These are phyloP conservation scores for Salix caprea DNA, from an alignment of 345 rosid species.

Conservation along the genomic window DNA sequence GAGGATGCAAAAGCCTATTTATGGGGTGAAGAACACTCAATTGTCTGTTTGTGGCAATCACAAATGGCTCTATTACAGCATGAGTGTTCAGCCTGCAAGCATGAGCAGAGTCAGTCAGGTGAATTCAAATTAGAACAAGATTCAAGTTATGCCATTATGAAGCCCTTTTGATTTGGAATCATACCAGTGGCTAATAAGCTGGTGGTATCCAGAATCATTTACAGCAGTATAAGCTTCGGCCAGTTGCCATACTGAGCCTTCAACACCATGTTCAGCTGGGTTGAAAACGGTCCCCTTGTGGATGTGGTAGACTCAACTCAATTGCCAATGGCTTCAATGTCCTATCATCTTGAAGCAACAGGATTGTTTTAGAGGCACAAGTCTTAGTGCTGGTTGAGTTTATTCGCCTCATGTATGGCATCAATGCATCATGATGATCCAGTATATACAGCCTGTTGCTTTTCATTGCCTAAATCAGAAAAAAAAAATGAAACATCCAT, in stretches of 20 bases:
- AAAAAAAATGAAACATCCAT: not conserved
- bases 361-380: constrained; percentile 71
- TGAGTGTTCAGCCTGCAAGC: constrained; percentile 72
- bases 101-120: not conserved
- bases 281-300: constrained; percentile 73
- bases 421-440: constrained; percentile 80
- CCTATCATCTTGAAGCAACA: constrained; percentile 63
- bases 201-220: constrained; percentile 89
- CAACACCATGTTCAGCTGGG: constrained; percentile 56
- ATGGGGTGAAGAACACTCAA: constrained; percentile 84
- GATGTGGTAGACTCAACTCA: constrained; percentile 83
- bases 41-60: constrained; percentile 77
- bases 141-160: not conserved
- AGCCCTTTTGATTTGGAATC: not conserved
- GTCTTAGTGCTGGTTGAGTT: constrained; percentile 79
- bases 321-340: constrained; percentile 76
- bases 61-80: constrained; percentile 82
- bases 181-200: constrained; percentile 90
- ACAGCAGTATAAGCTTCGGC: constrained; percentile 89
- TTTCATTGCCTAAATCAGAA: constrained; percentile 46
- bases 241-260: constrained; percentile 74
- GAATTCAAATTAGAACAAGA: not conserved
- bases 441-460: constrained; percentile 58
- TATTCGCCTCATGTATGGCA: constrained; percentile 62
- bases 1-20: constrained; percentile 79